Percentiles rank a stretch among this genome's conserved stretches.
Conservation (phyloP, 2,329 filamentous ascomycete genomes). For the Aspergillus sojae region DNA sequence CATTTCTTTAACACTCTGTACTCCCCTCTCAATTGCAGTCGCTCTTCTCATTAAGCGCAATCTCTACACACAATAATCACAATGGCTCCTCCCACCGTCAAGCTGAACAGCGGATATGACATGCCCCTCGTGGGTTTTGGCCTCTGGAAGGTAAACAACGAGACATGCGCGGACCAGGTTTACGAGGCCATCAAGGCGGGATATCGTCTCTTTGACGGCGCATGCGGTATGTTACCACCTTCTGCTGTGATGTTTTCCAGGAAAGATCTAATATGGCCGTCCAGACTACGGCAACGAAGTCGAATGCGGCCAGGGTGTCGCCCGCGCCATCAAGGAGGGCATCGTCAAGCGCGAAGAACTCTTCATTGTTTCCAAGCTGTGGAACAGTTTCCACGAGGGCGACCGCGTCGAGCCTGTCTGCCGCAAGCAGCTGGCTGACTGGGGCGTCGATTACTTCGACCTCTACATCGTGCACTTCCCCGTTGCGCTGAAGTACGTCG, state of each 20-base stretch:
- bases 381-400: slow-evolving; percentile 86
- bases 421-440: slow-evolving; percentile 77
- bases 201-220: slow-evolving; percentile 64
- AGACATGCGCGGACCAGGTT: slow-evolving; percentile 71
- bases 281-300: slow-evolving; percentile 82
- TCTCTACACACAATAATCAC: not conserved
- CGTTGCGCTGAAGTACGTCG: slow-evolving; percentile 80
- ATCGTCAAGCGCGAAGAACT: slow-evolving; percentile 82
- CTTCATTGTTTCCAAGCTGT: slow-evolving; percentile 91
- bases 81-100: slow-evolving; percentile 19
- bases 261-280: not conserved
- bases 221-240: slow-evolving; percentile 50
- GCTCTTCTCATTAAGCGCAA: not conserved
- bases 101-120: slow-evolving; percentile 33
- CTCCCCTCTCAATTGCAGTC: not conserved
- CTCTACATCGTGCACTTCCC: slow-evolving; percentile 90
- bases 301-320: slow-evolving; percentile 74
- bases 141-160: slow-evolving; percentile 81
- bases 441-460: slow-evolving; percentile 87
- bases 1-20: not conserved
- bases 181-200: slow-evolving; percentile 71
- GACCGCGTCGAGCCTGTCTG: slow-evolving; percentile 75
- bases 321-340: slow-evolving; percentile 78
- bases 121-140: slow-evolving; percentile 51
- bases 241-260: not conserved